These are phyloP conservation scores for Gastroboletus turbinatus DNA, from an alignment of 1,284 basidiomycete species.

Conservation along the genomic window DNA sequence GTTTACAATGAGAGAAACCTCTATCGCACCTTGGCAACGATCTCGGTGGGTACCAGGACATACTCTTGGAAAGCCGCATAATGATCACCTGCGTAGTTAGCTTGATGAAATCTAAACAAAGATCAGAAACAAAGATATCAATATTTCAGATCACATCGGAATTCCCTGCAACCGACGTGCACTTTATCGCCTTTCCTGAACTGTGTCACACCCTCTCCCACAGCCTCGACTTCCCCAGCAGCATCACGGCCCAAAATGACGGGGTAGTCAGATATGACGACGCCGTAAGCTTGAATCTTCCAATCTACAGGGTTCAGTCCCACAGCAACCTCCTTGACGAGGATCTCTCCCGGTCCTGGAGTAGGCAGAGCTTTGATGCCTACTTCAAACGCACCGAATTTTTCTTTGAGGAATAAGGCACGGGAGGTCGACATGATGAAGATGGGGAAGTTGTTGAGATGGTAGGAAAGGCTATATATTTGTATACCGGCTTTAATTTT, in stretches of 20 bases:
- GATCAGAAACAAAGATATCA: not conserved
- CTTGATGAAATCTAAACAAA: constrained; percentile 28
- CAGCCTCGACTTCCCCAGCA: constrained; percentile 45
- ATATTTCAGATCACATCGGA: not conserved
- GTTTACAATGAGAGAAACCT: not conserved
- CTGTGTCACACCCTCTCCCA: constrained; percentile 42
- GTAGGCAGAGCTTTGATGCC: constrained; percentile 11
- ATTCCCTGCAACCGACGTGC: constrained; percentile 22
- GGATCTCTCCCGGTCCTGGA: constrained; percentile 25
- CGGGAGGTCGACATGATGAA: constrained; percentile 16
- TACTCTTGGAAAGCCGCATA: constrained; percentile 37
- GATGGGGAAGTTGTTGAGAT: not conserved
- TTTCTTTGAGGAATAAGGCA: constrained; percentile 26
- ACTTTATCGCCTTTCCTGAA: constrained; percentile 51
- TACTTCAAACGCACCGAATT: constrained; percentile 21
- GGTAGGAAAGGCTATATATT: no score
- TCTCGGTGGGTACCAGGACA: constrained; percentile 28
- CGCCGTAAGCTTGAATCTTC: constrained; percentile 35
- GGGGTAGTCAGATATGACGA: constrained; percentile 32
- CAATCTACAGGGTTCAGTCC: constrained; percentile 36
- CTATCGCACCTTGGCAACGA: constrained; percentile 27
- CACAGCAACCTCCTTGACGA: constrained; percentile 26
- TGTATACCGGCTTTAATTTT: no score
- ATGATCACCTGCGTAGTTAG: constrained; percentile 11
- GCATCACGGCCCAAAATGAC: constrained; percentile 47